Evolutionary conservation across 768 basidiomycete species (phyloP), one percentile per base, ranked within the genome.

Genomic region (Phallus indusiatus): DNA sequence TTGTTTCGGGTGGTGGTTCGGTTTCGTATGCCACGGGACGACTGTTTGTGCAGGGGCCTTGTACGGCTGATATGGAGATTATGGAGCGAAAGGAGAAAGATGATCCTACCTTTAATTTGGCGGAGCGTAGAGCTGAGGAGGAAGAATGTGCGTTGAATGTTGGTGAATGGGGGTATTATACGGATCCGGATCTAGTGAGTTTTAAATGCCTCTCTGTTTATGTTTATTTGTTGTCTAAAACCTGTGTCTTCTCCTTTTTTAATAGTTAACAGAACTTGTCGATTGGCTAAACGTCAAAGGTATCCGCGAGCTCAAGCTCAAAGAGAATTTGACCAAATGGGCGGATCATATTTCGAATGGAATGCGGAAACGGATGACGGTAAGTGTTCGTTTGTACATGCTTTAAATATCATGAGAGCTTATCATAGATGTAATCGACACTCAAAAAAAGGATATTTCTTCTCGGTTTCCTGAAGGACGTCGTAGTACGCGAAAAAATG

Each of bases 271-370:
- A 37, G 83, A 85, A 58, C 89, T 90, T 66, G 70, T 91, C 33
- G 78, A 83, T 5, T 99, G 95, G 94, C 76, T 99, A 17, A 96
- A 95, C 68, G 78, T 85, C 34, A 94, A 93, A 74, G 95, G 96
- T 4, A 82, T 86, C 56, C 84, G 95, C 56, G 95, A 99, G 71
- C 74, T 86, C 47, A 84, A 85, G 33, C 76, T 94, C 48, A 90
- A 87, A 73, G 82, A 84, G 53, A 73, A 79, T 1, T 73, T 99
- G 60, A 81, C 79, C 16, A 92, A 90, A 68, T 91, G 90, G 86
- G 88, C 86, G 83, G 75, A 79, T 52, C 90, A 92, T 68, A 83
- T 94, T 60, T 80, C 82, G 14, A 84, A 83, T 16, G 93, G 93
- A 12, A 80, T 90, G 66, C 80, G 83, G 61, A 86, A 84, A 70